phyloP scores from a whole-genome alignment of 2,329 filamentous ascomycete species.

The Boeremia lycopersici region DNA sequence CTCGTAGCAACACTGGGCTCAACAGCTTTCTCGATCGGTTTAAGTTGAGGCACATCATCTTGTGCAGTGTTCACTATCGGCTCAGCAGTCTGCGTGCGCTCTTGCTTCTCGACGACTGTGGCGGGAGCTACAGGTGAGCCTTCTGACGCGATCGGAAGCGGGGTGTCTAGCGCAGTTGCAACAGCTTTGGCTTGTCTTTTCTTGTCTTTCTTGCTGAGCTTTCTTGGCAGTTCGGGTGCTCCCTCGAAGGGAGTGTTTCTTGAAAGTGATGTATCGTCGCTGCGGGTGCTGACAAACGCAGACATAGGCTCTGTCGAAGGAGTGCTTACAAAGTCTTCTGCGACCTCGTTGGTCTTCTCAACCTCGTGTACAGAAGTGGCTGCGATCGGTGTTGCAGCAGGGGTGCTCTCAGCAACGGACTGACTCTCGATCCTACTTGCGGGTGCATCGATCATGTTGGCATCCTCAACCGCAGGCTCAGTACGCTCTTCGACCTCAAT shows the following conservation, averaged over 20 bases:
- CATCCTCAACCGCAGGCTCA: background rate
- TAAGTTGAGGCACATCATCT: background rate
- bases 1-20: background rate
- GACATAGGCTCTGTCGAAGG: background rate
- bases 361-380: background rate
- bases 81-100: background rate
- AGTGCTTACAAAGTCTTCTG: background rate
- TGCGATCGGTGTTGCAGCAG: background rate
- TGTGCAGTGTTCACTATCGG: background rate
- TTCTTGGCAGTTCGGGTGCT: conserved; percentile 16
- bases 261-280: background rate
- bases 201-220: conserved; percentile 44
- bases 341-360: background rate
- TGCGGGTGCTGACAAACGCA: background rate
- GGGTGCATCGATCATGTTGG: background rate
- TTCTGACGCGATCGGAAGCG: background rate
- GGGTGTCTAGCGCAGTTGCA: background rate
- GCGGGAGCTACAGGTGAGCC: background rate
- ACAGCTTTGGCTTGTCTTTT: conserved; percentile 38
- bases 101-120: background rate
- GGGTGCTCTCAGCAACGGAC: background rate
- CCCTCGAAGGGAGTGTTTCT: conserved; percentile 15
- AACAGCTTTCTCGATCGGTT: background rate
- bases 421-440: background rate
- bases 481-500: conserved; percentile 13